Base-by-base conservation (phyloP, 257 asterid species). In the Fraxinus quadrangulata region DNA sequence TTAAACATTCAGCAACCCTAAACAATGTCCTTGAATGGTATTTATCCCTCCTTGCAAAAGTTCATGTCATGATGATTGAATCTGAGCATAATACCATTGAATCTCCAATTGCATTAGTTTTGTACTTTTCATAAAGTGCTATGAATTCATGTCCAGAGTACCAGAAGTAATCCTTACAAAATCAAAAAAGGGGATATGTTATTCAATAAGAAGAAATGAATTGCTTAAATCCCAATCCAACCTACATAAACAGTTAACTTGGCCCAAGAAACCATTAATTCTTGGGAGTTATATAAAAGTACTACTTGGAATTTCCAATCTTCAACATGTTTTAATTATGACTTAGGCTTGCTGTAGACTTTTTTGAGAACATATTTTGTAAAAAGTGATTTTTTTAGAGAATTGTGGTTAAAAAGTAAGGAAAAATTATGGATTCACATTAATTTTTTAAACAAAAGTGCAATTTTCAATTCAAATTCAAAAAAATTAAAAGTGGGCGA, bases 201-300 rank as follows among this genome's bases (percentile, higher is more conserved):
- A 54, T 54, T 19, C 65, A n/a, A 11, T 31, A 37, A 54, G 70
- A 56, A 21, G 51, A 79, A 73, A n/a, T 67, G 33, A 73, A 67
- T 66, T 79, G 36, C 78, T 67, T 71, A 2, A 59, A 39, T 71
- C 49, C 61, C 59, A 36, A 31, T 23, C 40, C 34, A 34, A 23
- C 73, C 73, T 23, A 23, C 34, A 36, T 13, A 71, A 26, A 26
- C 28, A 26, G 28, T 26, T 26, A 56, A 70, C 71, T 71, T 37
- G 67, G 71, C 19, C 24, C 84, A 71, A 63, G 54, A 76, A 75
- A 72, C 71, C 70, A 71, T 31, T 80, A 54, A 19, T 54, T 54
- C 61, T 80, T 13, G 28, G 28, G 13, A 36, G 30, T 37, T 70
- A 14, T 70, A 56, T 54, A 19, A 54, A 54, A 56, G 11, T 56